Base-by-base conservation (phyloP, 2,329 filamentous ascomycete species). In the Aspergillus versicolor region DNA sequence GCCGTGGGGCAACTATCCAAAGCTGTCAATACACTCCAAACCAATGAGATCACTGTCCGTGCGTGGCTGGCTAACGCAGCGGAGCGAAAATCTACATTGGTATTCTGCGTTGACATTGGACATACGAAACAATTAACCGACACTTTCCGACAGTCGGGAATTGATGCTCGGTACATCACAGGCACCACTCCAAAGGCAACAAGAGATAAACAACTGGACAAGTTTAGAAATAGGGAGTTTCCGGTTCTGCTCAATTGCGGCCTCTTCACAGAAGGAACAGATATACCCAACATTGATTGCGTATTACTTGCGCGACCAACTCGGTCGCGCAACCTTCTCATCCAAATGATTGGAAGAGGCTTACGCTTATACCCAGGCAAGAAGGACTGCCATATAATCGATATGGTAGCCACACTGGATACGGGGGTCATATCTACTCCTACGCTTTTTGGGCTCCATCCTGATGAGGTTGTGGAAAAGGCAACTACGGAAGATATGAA, bases 281-380 rank as follows among this genome's bases (percentile, higher is more conserved):
- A 99, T 68, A 96, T 99, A 32, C 94, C 95, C 5, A 97, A 96
- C 70, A 90, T 99, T 63, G 94, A 99, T 76, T 97, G 94, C 69
- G 85, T 99, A 22, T 71, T 99, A 8, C 82, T 99, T 8, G 92
- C 89, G 3, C 82, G 94, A 22, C 94, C 94, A 0, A 99, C 94
- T 1, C 87, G 88, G 64, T 97, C 94, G 15, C 86, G 90, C n/a
- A 97, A 97, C 65, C 79, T 99, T 2, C 84, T 99, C 1, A 86
- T 97, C 1, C 94, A 99, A 74, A 99, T 99, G 94, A 96, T 99
- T 60, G 94, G 94, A 0, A 84, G 94, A 66, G 94, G 94, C 4
- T 90, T 99, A 85, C 86, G 94, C 42, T 77, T 97, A 40, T 83
- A 91, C 70, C 80, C 87, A 1, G 89, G 84, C 12, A 99, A 99